Base-by-base conservation (phyloP, 495 filamentous ascomycete species). In the Aspergillus steynii region DNA sequence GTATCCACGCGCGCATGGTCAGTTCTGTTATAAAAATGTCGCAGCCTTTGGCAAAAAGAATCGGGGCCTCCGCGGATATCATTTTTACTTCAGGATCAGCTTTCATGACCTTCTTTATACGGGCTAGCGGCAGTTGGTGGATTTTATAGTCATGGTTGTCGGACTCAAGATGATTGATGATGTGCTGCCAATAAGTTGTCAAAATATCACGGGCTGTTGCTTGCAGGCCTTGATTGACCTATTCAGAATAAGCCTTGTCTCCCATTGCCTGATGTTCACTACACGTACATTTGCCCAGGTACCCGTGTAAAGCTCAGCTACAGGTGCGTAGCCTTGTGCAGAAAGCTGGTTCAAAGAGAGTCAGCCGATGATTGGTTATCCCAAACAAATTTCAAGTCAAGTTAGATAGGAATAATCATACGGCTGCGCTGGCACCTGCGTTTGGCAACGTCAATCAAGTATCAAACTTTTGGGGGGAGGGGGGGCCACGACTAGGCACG, bases 91-190 rank as follows among this genome's bases (percentile, higher is more conserved):
- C 95, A 1, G 95, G 95, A 65, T 99, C 95, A 2, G 95, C 95
- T 77, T 99, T 99, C 95, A 99, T 99, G 66, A 99, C 95, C 73
- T 99, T 99, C 83, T 98, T 99, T 76, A 99, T 99, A 48, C 95
- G 90, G 28, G 95, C 95, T 52, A 99, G 82, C 2, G 95, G 95
- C 34, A 99, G 80, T 74, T 97, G 95, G 68, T 99, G 95, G 53
- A 97, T 81, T 74, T 99, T 99, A 80, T 97, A 99, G 73, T 99
- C 96, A 74, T 99, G 95, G 42, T 91, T 91, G 65, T 97, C 96
- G 47, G 82, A 89, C 77, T 99, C 95, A 56, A 99, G 86, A 69
- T 96, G 91, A 60, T 87, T 92, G 82, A 99, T 96, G 50, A 91
- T 91, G 67, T 98, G 92, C 72, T 98, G 96, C 95, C 95, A 99